A percentile compares a stretch with the other conserved stretches of the same genome.
These are phyloP conservation scores for Spencermartinsiella europaea DNA, from an alignment of 805 yeast species.

Conservation along the genomic window DNA sequence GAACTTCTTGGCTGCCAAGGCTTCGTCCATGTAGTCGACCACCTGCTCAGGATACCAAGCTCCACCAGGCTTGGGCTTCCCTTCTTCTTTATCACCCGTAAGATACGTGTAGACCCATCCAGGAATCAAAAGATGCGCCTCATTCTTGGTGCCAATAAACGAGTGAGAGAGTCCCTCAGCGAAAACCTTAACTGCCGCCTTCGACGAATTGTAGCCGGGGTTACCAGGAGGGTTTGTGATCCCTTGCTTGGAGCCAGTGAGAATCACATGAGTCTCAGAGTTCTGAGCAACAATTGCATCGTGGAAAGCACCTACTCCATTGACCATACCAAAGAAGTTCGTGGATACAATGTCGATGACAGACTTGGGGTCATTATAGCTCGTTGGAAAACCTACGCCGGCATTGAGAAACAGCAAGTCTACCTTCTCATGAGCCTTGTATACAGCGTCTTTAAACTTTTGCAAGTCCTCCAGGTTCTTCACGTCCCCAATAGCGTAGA, in stretches of 20 bases:
- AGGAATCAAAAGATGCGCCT: constrained; percentile 25
- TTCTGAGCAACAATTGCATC: constrained; percentile 18
- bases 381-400: constrained; percentile 21
- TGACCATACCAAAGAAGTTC: constrained; percentile 25
- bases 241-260: constrained; percentile 29
- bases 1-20: constrained; percentile 18
- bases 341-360: constrained; percentile 21
- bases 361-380: constrained; percentile 18
- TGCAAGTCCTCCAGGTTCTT: constrained; percentile 18
- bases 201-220: constrained; percentile 52
- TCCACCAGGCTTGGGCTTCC: constrained; percentile 24
- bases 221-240: constrained; percentile 45
- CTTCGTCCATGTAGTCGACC: constrained; percentile 20
- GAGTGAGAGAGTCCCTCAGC: constrained; percentile 27
- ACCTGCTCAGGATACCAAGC: constrained; percentile 29
- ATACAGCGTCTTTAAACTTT: constrained; percentile 19
- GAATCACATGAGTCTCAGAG: constrained; percentile 16
- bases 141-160: constrained; percentile 18
- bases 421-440: constrained; percentile 17
- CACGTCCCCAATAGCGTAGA: constrained; percentile 19
- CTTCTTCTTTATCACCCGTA: constrained; percentile 19
- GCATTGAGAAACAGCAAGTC: constrained; percentile 26
- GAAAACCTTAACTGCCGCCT: constrained; percentile 49
- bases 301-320: constrained; percentile 24
- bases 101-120: constrained; percentile 28